Evolutionary conservation across 2,329 filamentous ascomycete species (phyloP), one percentile per base, ranked within the genome.

Genomic region (Diplodia mutila): DNA sequence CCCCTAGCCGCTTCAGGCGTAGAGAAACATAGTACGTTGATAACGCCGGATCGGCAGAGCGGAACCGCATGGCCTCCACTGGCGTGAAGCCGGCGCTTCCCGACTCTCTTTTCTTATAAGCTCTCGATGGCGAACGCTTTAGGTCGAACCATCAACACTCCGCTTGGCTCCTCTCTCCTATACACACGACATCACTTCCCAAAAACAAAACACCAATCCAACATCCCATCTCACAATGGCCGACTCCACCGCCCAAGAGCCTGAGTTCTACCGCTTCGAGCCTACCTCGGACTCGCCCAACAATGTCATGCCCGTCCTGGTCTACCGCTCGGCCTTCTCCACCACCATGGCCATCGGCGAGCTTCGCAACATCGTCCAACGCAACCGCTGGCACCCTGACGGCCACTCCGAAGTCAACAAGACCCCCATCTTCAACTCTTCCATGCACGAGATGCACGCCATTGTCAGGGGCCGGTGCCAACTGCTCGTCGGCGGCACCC

Each of bases 31-130:
- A 14, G 53, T 11, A 21, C 53, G 23, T 39, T 61, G 57, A 61
- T 61, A 61, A 61, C 57, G 57, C 57, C 57, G 39, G 29, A n/a
- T 61, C 57, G 57, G 34, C 16, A 29, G 57, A 48, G 57, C 57
- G 57, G 57, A 61, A 61, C 57, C 57, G 57, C 57, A 61, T 32
- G 57, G 23, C 16, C 39, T 16, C 11, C 37, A 18, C 14, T 27
- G 34, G 34, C 29, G 53, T 34, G 29, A 55, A 25, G 11, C 57
- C 57, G 57, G 57, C 57, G 57, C 57, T 61, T 61, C 57, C 57
- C 57, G 57, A 57, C 25, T 14, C 57, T n/a, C 2, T 14, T 27
- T n/a, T 27, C 23, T 61, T 61, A 61, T 61, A 61, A 61, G 57
- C 57, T n/a, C 37, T 42, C 23, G 7, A 7, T 4, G 6, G 9